Evolutionary conservation across 2,329 filamentous ascomycete genomes (phyloP).

Genomic region (Capronia coronata): DNA sequence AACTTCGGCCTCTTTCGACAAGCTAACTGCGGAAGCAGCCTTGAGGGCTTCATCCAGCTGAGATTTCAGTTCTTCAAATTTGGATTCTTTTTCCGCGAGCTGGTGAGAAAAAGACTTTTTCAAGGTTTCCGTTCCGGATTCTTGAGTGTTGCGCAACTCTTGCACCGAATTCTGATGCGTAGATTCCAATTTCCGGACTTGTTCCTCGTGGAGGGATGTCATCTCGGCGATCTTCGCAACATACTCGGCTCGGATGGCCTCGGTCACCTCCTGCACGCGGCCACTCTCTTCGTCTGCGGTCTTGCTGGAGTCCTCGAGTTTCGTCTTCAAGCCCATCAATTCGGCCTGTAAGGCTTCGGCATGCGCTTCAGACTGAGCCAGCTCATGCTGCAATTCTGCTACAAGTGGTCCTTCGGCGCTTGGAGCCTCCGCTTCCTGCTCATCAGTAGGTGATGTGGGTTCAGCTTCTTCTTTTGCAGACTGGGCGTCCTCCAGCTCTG

Average conservation of each 20-base stretch:
- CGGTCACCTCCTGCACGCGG: conserved; percentile 35
- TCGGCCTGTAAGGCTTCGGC: conserved; percentile 27
- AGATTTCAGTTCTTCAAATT: conserved; percentile 3
- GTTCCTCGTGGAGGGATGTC: conserved; percentile 17
- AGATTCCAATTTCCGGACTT: conserved; percentile 13
- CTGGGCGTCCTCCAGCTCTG: conserved; percentile 20
- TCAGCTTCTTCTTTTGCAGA: conserved; percentile 10
- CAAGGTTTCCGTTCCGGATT: conserved; percentile 7
- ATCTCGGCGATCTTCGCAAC: conserved; percentile 20
- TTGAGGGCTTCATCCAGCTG: conserved; percentile 10
- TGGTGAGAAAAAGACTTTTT: conserved; percentile 5
- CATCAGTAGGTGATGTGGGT: not conserved
- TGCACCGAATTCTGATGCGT: conserved; percentile 30
- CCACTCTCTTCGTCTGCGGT: conserved; percentile 36
- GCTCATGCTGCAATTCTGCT: conserved; percentile 8
- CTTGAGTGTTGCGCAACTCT: conserved; percentile 33
- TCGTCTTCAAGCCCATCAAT: conserved; percentile 34
- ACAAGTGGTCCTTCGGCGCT: not conserved
- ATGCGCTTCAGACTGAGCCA: conserved; percentile 17
- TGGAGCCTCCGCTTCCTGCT: not conserved
- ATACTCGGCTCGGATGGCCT: conserved; percentile 30
- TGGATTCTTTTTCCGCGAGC: conserved; percentile 7
- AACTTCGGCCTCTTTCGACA: conserved; percentile 8
- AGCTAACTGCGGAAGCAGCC: not conserved
- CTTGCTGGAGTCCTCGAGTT: conserved; percentile 35